Conservation (phyloP, 345 rosid species). For the Gossypium bickii region DNA sequence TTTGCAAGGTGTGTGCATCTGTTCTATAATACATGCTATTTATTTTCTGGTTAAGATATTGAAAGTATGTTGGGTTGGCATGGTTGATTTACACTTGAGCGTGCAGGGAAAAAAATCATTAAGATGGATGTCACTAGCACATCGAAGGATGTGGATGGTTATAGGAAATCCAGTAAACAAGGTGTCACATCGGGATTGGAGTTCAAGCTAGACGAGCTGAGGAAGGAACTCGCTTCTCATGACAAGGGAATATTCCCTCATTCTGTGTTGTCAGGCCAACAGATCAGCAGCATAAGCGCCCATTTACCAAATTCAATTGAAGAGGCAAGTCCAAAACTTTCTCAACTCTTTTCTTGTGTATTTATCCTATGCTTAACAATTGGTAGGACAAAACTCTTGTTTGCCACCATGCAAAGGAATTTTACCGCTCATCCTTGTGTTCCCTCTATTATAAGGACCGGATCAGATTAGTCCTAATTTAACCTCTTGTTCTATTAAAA, state of each 20-base stretch:
- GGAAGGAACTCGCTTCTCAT: constrained; percentile 61
- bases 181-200: constrained; percentile 48
- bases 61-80: neutral
- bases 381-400: neutral
- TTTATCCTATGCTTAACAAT: neutral
- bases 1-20: constrained; percentile 52
- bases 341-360: neutral
- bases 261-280: constrained; percentile 71
- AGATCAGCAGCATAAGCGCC: constrained; percentile 55
- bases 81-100: neutral
- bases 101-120: constrained; percentile 55
- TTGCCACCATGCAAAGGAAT: neutral
- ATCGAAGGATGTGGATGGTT: constrained; percentile 28
- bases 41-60: neutral
- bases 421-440: neutral
- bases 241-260: constrained; percentile 85
- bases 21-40: neutral
- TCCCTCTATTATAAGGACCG: neutral
- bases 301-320: constrained; percentile 50
- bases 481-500: too few relatives aligned
- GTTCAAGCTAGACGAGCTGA: constrained; percentile 66
- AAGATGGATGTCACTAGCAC: constrained; percentile 54
- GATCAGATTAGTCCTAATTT: too few relatives aligned
- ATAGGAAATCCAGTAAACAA: constrained; percentile 43
- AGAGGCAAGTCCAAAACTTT: constrained; percentile 44